These are phyloP conservation scores for Tremellales sp. DNA, from an alignment of 1,284 basidiomycete genomes.

Conservation along the genomic window DNA sequence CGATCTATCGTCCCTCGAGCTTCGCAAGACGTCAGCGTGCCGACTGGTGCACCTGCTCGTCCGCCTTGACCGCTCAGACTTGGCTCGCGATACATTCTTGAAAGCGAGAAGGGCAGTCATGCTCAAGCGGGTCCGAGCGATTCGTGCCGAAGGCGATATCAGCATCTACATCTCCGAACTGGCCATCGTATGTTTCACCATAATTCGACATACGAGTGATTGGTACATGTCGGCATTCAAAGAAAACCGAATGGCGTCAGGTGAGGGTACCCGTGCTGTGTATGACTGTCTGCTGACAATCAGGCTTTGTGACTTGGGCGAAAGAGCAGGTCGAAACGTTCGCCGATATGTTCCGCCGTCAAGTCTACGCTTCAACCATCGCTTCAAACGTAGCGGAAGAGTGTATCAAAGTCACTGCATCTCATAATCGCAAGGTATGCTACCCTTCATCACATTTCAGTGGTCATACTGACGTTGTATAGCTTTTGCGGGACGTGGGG, in stretches of 20 bases:
- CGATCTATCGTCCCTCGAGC: conserved; percentile 67
- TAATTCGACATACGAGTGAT: conserved; percentile 71
- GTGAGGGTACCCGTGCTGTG: conserved; percentile 53
- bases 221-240: conserved; percentile 96
- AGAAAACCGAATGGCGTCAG: conserved; percentile 87
- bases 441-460: background rate
- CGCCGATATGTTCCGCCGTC: conserved; percentile 79
- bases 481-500: conserved; percentile 86
- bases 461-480: background rate
- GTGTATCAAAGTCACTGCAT: conserved; percentile 67
- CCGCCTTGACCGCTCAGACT: conserved; percentile 70
- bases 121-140: conserved; percentile 70
- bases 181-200: conserved; percentile 47
- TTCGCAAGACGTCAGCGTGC: conserved; percentile 73
- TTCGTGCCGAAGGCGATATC: conserved; percentile 81
- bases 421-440: conserved; percentile 73
- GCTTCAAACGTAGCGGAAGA: conserved; percentile 66
- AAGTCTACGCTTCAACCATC: conserved; percentile 80
- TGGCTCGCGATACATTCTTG: conserved; percentile 79
- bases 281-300: background rate
- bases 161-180: conserved; percentile 47
- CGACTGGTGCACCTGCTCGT: conserved; percentile 67
- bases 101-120: conserved; percentile 72
- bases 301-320: conserved; percentile 93
- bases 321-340: conserved; percentile 79